Evolutionary conservation across 1,139 yeast genomes (phyloP).

Genomic region (Magnusiomyces suaveolens): DNA sequence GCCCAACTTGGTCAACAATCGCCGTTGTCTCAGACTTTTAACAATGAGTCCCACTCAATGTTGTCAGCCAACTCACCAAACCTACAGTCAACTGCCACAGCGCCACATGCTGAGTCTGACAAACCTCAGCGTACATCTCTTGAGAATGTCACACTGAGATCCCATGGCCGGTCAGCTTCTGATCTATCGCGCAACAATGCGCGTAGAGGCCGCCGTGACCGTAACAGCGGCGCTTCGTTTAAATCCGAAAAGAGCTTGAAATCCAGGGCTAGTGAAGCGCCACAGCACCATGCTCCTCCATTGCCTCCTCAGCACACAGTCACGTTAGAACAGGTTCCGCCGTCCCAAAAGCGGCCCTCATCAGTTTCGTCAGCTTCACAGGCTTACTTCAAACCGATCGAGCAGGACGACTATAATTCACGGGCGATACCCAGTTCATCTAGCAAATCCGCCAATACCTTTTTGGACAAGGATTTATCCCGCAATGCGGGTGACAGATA

Average conservation of each 20-base stretch:
- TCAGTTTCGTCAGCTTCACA: neutral
- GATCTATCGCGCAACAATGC: neutral
- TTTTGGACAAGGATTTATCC: neutral
- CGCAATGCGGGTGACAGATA: neutral
- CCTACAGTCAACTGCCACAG: neutral
- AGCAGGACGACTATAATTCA: neutral
- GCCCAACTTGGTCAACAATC: neutral
- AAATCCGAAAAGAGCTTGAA: neutral
- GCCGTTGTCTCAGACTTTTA: neutral
- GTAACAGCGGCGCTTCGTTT: neutral
- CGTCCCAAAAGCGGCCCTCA: neutral
- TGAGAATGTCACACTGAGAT: neutral
- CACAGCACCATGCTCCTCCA: neutral
- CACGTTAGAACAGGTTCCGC: neutral
- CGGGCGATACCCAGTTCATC: neutral
- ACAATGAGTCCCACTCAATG: neutral
- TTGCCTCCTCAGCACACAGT: constrained; percentile 2
- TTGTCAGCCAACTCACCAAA: neutral
- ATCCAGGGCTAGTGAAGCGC: neutral
- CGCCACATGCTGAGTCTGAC: neutral
- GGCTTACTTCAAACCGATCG: neutral
- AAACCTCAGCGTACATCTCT: neutral
- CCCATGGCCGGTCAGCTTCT: neutral
- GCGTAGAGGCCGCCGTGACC: neutral
- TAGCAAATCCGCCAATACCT: neutral